Conservation (phyloP, 176 grass and related monocot species). For the Themeda triandra region DNA sequence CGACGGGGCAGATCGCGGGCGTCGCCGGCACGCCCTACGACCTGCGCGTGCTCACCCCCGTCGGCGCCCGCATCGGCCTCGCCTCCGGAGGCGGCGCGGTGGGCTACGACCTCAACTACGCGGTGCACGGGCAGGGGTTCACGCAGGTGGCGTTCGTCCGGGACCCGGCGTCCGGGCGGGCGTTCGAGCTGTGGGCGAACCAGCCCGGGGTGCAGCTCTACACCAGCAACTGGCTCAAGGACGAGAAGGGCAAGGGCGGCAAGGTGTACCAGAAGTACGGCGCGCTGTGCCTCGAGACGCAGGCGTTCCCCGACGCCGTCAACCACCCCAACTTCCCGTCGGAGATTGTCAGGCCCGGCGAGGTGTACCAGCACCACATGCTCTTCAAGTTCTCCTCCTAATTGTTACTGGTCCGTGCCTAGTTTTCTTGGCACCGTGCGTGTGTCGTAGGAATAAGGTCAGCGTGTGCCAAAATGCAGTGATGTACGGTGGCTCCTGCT, state of each 20-base stretch:
- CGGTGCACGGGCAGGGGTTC: neutral
- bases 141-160: constrained; percentile 32
- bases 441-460: too few species aligned
- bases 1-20: constrained; percentile 46
- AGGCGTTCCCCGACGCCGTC: constrained; percentile 81
- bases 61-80: too few species aligned
- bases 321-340: constrained; percentile 86
- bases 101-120: constrained; percentile 76
- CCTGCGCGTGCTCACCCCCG: constrained; percentile 1
- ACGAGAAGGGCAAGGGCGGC: constrained; percentile 53
- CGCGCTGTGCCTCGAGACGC: constrained; percentile 85
- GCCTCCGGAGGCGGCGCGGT: neutral
- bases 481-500: too few species aligned
- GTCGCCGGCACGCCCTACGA: constrained; percentile 63
- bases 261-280: constrained; percentile 46
- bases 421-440: too few species aligned
- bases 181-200: constrained; percentile 63
- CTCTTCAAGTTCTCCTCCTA: constrained; percentile 63
- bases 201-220: constrained; percentile 92
- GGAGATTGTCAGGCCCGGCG: constrained; percentile 46
- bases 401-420: too few species aligned
- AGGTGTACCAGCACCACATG: constrained; percentile 71
- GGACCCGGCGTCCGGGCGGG: constrained; percentile 49
- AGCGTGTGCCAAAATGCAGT: too few species aligned
- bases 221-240: constrained; percentile 47